A percentile compares a stretch with the other conserved stretches of the same genome.
phyloP scores from a whole-genome alignment of 2,329 filamentous ascomycete genomes.

The Fusarium phyllophilum region DNA sequence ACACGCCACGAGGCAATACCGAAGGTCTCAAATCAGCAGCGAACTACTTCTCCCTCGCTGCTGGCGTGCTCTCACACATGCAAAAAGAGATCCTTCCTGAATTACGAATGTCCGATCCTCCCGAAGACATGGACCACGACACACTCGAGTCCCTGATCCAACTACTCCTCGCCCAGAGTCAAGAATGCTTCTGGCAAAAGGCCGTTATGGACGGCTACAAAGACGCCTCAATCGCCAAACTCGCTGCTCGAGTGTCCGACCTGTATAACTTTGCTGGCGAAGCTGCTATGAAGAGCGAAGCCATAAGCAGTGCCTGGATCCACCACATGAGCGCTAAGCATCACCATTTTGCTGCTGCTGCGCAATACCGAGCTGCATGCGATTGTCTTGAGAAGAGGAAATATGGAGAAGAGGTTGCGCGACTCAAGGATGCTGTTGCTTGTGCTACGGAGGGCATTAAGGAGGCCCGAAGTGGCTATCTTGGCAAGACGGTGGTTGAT shows the following conservation, averaged over 20 bases:
- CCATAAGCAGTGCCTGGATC: constrained; percentile 94
- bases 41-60: constrained; percentile 88
- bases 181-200: constrained; percentile 99
- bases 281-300: constrained; percentile 86
- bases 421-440: constrained; percentile 81
- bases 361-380: constrained; percentile 89
- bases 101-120: constrained; percentile 80
- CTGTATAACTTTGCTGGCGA: constrained; percentile 88
- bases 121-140: constrained; percentile 93
- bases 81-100: constrained; percentile 82
- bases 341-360: constrained; percentile 94
- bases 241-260: constrained; percentile 90
- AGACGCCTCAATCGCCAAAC: constrained; percentile 89
- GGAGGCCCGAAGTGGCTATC: constrained; percentile 76
- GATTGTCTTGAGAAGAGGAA: constrained; percentile 93
- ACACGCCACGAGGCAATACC: constrained; percentile 78
- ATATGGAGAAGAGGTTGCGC: constrained; percentile 94
- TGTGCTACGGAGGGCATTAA: constrained; percentile 89
- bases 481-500: constrained; percentile 82
- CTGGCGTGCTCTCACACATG: constrained; percentile 84
- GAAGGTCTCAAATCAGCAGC: constrained; percentile 90
- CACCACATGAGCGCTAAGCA: constrained; percentile 98
- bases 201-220: constrained; percentile 94
- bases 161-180: constrained; percentile 88
- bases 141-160: constrained; percentile 86